Evolutionary conservation across 2,329 filamentous ascomycete genomes (phyloP), one percentile per base, ranked within the genome.

Genomic region (Nakataea oryzae): DNA sequence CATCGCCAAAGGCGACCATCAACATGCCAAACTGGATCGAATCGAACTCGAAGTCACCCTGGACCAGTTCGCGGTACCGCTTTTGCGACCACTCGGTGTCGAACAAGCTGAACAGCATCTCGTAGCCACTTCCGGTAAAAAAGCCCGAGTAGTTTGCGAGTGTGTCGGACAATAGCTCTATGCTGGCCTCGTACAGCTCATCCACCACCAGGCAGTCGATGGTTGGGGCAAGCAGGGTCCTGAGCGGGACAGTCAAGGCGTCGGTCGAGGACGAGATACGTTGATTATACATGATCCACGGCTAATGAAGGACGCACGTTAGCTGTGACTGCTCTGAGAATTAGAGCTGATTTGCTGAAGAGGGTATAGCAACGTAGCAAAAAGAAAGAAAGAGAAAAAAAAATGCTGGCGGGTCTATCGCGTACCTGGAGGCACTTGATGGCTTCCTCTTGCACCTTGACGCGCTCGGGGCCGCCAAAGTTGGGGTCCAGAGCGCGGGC

Each of bases 201-300:
- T 86, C 79, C 47, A 83, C 76, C 27, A 81, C 75, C 11, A 93
- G 75, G 57, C 85, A 86, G 29, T 80, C 74, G 28, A 91, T 81
- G 27, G 85, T 81, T 4, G 81, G 78, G 32, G 81, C 78, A 2
- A 88, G 79, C 4, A 91, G 75, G 2, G 80, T 77, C 34, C 82
- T 83, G 17, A 93, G 77, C 24, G 83, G 78, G 24, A 80, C 75
- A 2, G 88, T 75, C 34, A 88, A 77, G 21, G 82, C 77, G 21
- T 80, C 80, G 41, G 82, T 81, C 57, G 81, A 79, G 3, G 81
- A 76, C 59, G 86, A 85, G 30, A 83, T 79, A 41, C 84, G 81
- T 68, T 91, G 88, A 6, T 86, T 86, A 69, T 91, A 92, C 67
- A 85, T 80, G 34, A 91, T 81, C 89, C 89, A 93, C 5, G 87